phyloP scores from a whole-genome alignment of 2,329 filamentous ascomycete species.

The Torrubiellomyces zombiae region DNA sequence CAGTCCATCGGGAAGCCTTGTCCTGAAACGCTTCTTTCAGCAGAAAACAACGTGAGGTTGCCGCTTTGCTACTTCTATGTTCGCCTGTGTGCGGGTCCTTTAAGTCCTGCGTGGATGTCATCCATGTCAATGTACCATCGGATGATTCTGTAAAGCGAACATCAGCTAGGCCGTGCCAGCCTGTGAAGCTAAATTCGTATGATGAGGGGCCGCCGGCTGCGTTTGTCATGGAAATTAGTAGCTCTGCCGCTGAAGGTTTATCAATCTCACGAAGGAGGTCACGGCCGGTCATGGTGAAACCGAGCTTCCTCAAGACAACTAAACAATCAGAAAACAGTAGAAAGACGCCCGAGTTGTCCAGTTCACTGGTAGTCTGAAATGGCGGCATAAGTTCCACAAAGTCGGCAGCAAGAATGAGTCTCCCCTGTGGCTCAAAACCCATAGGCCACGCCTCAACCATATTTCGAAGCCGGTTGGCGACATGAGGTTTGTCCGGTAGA shows the following conservation, averaged over 20 bases:
- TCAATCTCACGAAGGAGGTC: constrained; percentile 74
- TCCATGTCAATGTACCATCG: constrained; percentile 48
- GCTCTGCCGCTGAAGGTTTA: constrained; percentile 50
- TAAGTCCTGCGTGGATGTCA: constrained; percentile 47
- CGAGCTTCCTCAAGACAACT: constrained; percentile 57
- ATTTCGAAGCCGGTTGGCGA: constrained; percentile 56
- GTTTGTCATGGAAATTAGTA: constrained; percentile 48
- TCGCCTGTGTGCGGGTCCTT: constrained; percentile 33
- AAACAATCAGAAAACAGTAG: constrained; percentile 74
- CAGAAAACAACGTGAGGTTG: constrained; percentile 51
- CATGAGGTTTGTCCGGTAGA: constrained; percentile 52
- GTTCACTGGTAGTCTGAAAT: constrained; percentile 31
- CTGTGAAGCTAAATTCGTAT: constrained; percentile 60
- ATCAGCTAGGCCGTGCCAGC: constrained; percentile 52
- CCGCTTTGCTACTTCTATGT: constrained; percentile 23
- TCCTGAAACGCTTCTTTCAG: constrained; percentile 63
- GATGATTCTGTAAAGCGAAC: constrained; percentile 57
- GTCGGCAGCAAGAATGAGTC: constrained; percentile 68
- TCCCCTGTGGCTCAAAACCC: constrained; percentile 55
- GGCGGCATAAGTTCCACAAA: constrained; percentile 62
- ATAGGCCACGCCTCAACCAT: constrained; percentile 64
- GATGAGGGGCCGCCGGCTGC: constrained; percentile 41
- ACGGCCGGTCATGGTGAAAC: constrained; percentile 49
- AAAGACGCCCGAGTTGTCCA: constrained; percentile 50
- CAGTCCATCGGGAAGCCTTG: constrained; percentile 58